A percentile compares a stretch with the other conserved stretches of the same genome.
Conservation (phyloP, 768 basidiomycete genomes). For the Mycena venus region DNA sequence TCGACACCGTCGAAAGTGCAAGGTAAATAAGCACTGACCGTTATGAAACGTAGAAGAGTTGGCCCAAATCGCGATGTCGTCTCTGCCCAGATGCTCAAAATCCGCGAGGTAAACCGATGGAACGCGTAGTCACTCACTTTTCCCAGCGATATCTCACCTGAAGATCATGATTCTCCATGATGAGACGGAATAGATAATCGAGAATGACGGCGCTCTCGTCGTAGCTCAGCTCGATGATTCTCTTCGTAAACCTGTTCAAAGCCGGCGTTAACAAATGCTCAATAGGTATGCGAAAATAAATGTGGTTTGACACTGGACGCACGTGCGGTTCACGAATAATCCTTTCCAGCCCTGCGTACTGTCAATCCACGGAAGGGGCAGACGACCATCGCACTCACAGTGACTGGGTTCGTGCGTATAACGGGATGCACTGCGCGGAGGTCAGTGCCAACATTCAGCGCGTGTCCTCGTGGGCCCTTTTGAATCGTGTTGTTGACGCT, state of each 20-base stretch:
- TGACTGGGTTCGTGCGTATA: slow-evolving; percentile 56
- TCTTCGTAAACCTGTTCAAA: slow-evolving; percentile 49
- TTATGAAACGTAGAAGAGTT: slow-evolving; percentile 52
- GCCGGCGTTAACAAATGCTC: slow-evolving; percentile 8
- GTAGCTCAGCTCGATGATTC: slow-evolving; percentile 52
- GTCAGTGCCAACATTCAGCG: slow-evolving; percentile 14
- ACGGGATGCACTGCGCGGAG: slow-evolving; percentile 27
- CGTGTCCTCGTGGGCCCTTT: neutral
- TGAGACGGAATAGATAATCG: slow-evolving; percentile 52
- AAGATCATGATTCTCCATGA: slow-evolving; percentile 58
- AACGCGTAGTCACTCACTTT: slow-evolving; percentile 9
- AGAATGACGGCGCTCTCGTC: slow-evolving; percentile 53
- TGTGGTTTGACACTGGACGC: neutral
- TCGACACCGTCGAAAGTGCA: neutral
- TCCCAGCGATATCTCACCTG: slow-evolving; percentile 55
- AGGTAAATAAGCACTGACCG: neutral
- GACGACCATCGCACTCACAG: slow-evolving; percentile 21
- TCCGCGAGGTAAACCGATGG: neutral
- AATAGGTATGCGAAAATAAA: slow-evolving; percentile 4
- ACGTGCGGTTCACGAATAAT: slow-evolving; percentile 52
- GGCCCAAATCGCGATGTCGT: slow-evolving; percentile 58
- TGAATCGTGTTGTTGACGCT: neutral
- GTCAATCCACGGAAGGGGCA: neutral
- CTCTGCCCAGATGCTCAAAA: slow-evolving; percentile 2
- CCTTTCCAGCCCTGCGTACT: slow-evolving; percentile 49